These are phyloP conservation scores for Physcomitrellopsis africana DNA, from an alignment of 225 moss, liverwort and hornwort genomes.

Conservation along the genomic window DNA sequence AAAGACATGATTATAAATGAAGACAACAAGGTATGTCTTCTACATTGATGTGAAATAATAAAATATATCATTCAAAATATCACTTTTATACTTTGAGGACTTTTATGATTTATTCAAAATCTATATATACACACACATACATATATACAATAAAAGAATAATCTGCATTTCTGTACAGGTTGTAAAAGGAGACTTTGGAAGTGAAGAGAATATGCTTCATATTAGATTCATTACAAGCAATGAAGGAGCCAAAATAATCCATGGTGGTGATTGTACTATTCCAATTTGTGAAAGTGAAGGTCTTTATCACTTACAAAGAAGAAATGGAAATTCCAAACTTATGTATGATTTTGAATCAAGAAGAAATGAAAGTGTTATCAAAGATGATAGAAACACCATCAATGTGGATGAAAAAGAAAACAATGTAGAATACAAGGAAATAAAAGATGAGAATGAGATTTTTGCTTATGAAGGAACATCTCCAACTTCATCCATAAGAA, in stretches of 20 bases:
- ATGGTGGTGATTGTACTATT: neutral
- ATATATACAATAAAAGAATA: no score
- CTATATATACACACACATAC: no score
- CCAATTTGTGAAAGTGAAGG: neutral
- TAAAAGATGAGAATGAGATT: neutral
- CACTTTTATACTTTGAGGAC: no score
- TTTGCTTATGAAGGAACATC: neutral
- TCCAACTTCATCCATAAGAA: neutral
- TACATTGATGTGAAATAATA: neutral
- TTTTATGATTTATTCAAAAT: no score
- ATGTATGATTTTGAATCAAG: neutral
- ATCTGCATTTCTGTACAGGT: no score
- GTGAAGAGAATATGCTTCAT: neutral
- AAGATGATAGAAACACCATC: neutral
- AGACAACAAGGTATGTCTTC: neutral
- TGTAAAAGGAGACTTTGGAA: neutral
- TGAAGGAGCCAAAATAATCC: neutral
- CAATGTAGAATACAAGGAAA: neutral
- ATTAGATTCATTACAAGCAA: neutral
- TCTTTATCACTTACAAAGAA: neutral
- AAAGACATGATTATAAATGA: neutral
- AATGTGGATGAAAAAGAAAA: neutral
- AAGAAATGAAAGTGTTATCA: neutral
- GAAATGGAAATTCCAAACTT: fast-evolving
- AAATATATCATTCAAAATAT: no score